Evolutionary conservation across 768 basidiomycete genomes (phyloP).

Genomic region (Tricholoma flavovirens): DNA sequence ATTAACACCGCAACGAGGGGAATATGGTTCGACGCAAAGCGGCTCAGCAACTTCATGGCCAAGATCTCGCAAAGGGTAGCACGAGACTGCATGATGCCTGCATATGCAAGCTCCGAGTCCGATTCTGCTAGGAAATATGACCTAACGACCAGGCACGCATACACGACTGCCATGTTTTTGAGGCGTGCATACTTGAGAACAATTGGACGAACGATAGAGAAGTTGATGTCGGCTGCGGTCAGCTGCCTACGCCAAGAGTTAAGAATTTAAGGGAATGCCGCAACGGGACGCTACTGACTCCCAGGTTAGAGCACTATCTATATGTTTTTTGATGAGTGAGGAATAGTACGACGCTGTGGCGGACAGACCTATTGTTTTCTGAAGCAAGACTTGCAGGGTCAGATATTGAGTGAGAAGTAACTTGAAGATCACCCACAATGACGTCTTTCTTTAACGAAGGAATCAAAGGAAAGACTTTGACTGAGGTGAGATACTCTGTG

Average conservation of each 20-base stretch:
- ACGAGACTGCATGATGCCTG: slow-evolving; percentile 57
- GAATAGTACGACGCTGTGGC: slow-evolving; percentile 6
- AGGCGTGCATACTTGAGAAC: slow-evolving; percentile 75
- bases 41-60: slow-evolving; percentile 78
- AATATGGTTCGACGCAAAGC: slow-evolving; percentile 70
- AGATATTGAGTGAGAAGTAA: slow-evolving; percentile 5
- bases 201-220: slow-evolving; percentile 70
- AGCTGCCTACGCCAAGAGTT: slow-evolving; percentile 49
- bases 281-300: slow-evolving; percentile 46
- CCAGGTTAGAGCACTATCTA: slow-evolving; percentile 74
- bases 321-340: slow-evolving; percentile 11
- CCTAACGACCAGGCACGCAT: slow-evolving; percentile 71
- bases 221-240: slow-evolving; percentile 79
- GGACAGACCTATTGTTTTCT: slow-evolving; percentile 41
- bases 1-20: slow-evolving; percentile 76
- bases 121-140: slow-evolving; percentile 72
- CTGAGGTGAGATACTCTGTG: slow-evolving; percentile 49
- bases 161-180: slow-evolving; percentile 68
- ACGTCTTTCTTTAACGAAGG: slow-evolving; percentile 66
- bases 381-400: slow-evolving; percentile 21
- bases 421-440: slow-evolving; percentile 47
- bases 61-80: slow-evolving; percentile 85
- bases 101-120: slow-evolving; percentile 68
- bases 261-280: slow-evolving; percentile 6
- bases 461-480: slow-evolving; percentile 80